Percentiles rank a stretch among this genome's conserved stretches.
Conservation (phyloP, 2,329 filamentous ascomycete species). For the Pseudogymnoascus sp. region DNA sequence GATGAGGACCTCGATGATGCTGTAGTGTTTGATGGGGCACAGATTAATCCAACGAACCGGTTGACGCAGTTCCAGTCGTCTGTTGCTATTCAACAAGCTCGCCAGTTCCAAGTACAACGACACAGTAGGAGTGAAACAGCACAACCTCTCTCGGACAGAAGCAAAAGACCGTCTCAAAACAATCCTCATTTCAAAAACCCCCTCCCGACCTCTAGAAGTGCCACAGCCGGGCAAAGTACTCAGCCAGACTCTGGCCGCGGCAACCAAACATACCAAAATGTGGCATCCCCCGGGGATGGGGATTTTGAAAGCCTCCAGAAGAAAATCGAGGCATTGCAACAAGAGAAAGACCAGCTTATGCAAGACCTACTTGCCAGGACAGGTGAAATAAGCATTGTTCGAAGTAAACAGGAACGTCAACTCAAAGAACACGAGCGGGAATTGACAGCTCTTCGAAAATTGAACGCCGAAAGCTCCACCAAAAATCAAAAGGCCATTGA, state of each 20-base stretch:
- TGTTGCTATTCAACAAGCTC: conserved; percentile 1
- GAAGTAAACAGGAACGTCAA: conserved; percentile 58
- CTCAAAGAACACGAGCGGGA: conserved; percentile 56
- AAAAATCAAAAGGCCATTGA: conserved; percentile 60
- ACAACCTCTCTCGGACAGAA: conserved; percentile 6
- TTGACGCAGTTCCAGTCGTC: conserved; percentile 2
- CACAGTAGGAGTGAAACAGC: not conserved
- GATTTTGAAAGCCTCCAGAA: conserved; percentile 2
- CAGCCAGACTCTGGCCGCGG: not conserved
- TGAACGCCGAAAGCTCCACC: conserved; percentile 56
- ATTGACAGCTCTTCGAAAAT: conserved; percentile 53
- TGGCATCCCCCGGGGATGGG: not conserved
- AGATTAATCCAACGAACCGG: not conserved
- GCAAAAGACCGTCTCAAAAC: not conserved
- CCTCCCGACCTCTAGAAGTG: not conserved
- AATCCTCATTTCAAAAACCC: not conserved
- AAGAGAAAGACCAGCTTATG: conserved; percentile 48
- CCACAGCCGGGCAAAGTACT: not conserved
- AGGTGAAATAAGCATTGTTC: conserved; percentile 69
- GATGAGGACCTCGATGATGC: conserved; percentile 45
- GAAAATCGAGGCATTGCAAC: conserved; percentile 30
- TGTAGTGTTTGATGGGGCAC: conserved; percentile 38
- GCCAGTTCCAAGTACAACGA: conserved; percentile 10
- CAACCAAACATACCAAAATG: conserved; percentile 11
- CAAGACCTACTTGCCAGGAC: conserved; percentile 54